phyloP scores from a whole-genome alignment of 2,329 filamentous ascomycete genomes.

The Cordyceps cicadae region DNA sequence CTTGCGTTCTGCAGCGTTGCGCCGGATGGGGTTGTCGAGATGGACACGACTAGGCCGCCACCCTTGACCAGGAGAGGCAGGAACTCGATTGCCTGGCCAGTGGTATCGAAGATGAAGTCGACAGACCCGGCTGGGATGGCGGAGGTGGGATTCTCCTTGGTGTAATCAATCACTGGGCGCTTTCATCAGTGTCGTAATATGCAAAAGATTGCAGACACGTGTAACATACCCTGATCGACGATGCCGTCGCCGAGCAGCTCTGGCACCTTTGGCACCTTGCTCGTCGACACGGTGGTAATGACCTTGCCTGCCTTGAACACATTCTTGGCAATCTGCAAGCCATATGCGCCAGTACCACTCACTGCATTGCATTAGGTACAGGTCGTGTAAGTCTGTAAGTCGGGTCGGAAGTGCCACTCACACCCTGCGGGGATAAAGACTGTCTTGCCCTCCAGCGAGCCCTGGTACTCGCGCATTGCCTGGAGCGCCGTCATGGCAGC shows the following conservation, averaged over 20 bases:
- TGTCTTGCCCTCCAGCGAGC: constrained; percentile 29
- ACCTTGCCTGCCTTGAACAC: constrained; percentile 35
- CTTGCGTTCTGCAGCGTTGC: constrained; percentile 24
- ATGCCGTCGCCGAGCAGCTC: constrained; percentile 30
- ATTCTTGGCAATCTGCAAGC: constrained; percentile 35
- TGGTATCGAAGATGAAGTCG: constrained; percentile 37
- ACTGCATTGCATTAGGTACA: constrained; percentile 11
- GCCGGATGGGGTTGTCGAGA: constrained; percentile 29
- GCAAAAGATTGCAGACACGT: background rate
- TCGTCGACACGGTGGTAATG: constrained; percentile 36
- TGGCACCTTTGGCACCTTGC: constrained; percentile 29
- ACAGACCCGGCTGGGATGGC: constrained; percentile 26
- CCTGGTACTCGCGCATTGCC: constrained; percentile 27
- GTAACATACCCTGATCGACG: constrained; percentile 25
- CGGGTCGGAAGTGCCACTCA: constrained; percentile 12
- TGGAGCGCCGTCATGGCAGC: constrained; percentile 34
- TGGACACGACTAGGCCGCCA: constrained; percentile 27
- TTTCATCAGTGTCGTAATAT: background rate
- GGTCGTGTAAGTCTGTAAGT: too few species aligned
- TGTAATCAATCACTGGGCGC: constrained; percentile 19
- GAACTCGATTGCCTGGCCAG: constrained; percentile 25
- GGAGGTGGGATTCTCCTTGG: constrained; percentile 14
- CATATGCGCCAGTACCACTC: constrained; percentile 19
- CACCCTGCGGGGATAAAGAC: constrained; percentile 20
- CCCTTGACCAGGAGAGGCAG: constrained; percentile 28